Percentiles rank a stretch among this genome's conserved stretches.
Evolutionary conservation across 1,139 yeast species (phyloP).

Genomic region (Casaregolazyma lundiana): DNA sequence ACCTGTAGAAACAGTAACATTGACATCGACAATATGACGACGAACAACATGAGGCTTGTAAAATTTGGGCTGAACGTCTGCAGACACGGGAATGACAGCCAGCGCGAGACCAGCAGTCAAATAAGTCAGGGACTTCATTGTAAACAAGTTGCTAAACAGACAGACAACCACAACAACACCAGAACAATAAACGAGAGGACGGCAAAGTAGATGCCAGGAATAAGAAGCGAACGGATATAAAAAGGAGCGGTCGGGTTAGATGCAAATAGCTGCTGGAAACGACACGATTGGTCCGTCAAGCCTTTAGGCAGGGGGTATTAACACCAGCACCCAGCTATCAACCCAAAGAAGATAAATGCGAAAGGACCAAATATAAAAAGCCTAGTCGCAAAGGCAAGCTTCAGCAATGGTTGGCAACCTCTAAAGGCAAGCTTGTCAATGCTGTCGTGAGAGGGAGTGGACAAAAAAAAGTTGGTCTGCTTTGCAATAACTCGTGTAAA

Average conservation of each 20-base stretch:
- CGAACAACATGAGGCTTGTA: slow-evolving; percentile 14
- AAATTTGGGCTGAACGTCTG: slow-evolving; percentile 15
- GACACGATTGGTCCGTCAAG: not conserved
- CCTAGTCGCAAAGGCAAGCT: not conserved
- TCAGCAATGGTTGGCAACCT: not conserved
- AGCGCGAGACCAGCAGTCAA: slow-evolving; percentile 1
- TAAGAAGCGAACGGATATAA: not conserved
- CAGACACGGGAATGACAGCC: slow-evolving; percentile 8
- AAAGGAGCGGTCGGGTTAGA: slow-evolving; percentile 2
- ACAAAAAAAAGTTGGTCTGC: no score
- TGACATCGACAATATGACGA: slow-evolving; percentile 17
- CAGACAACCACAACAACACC: not conserved
- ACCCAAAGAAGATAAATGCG: no score
- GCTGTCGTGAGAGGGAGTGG: no score
- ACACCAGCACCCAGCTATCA: no score
- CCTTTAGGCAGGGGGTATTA: slow-evolving; percentile 1
- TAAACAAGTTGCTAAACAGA: slow-evolving; percentile 1
- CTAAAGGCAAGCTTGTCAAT: not conserved
- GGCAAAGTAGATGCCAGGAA: not conserved
- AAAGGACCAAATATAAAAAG: not conserved
- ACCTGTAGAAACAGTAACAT: slow-evolving; percentile 10
- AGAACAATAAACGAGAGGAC: slow-evolving; percentile 1
- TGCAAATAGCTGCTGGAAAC: not conserved
- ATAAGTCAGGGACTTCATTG: slow-evolving; percentile 2
- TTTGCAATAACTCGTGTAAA: no score